Evolutionary conservation across 2,329 filamentous ascomycete species (phyloP).

Genomic region (Beauveria pseudobassiana): DNA sequence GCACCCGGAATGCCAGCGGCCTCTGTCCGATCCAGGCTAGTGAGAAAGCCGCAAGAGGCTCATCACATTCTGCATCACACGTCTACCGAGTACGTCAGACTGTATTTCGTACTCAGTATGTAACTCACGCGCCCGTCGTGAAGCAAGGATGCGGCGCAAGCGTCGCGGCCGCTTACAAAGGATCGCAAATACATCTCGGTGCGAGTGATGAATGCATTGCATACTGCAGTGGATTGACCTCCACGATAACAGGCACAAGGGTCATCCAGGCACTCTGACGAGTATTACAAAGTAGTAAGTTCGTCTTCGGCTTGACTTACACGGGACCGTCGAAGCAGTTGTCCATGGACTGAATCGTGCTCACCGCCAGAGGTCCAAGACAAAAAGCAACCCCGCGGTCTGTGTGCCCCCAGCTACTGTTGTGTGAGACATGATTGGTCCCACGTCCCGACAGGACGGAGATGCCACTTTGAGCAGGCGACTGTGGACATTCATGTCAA

Average conservation of each 20-base stretch:
- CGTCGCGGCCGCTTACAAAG: not conserved
- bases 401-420: not conserved
- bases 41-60: not conserved
- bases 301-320: not conserved
- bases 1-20: not conserved
- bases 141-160: not conserved
- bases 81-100: not conserved
- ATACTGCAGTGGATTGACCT: too few relatives aligned
- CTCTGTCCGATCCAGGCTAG: not conserved
- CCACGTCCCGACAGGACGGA: not conserved
- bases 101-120: not conserved
- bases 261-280: not conserved
- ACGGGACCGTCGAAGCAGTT: not conserved
- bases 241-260: too few relatives aligned
- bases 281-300: not conserved
- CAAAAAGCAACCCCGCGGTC: not conserved
- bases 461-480: not conserved
- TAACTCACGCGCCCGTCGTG: not conserved
- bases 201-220: too few relatives aligned
- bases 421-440: not conserved
- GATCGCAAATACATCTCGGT: too few relatives aligned
- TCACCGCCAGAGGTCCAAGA: slow-evolving; percentile 4
- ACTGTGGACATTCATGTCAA: not conserved
- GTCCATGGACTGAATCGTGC: not conserved
- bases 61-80: not conserved